A percentile compares a stretch with the other conserved stretches of the same genome.
Conservation (phyloP, 2,329 filamentous ascomycete genomes). For the Trichophyton schoenleinii region DNA sequence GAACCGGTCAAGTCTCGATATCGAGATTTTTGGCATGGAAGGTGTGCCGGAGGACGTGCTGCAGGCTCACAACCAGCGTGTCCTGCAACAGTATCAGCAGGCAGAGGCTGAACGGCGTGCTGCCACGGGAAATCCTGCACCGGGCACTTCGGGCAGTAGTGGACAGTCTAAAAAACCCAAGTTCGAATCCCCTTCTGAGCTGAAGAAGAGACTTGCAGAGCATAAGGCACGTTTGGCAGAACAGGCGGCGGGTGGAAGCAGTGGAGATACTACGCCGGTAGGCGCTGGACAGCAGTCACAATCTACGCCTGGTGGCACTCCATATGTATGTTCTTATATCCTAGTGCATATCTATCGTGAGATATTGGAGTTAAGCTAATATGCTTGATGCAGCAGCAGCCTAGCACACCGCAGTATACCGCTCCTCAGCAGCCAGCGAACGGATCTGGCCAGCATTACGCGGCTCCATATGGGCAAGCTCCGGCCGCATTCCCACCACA, state of each 20-base stretch:
- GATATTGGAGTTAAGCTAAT: slow-evolving; percentile 6
- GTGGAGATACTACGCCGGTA: slow-evolving; percentile 46
- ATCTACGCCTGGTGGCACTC: slow-evolving; percentile 38
- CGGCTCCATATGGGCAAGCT: slow-evolving; percentile 32
- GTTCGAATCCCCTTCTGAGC: slow-evolving; percentile 60
- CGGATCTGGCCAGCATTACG: slow-evolving; percentile 30
- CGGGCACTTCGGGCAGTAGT: slow-evolving; percentile 40
- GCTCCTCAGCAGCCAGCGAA: slow-evolving; percentile 38
- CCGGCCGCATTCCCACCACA: slow-evolving; percentile 19
- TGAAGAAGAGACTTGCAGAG: slow-evolving; percentile 68
- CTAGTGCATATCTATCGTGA: not conserved
- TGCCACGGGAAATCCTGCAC: slow-evolving; percentile 69
- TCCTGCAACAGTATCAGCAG: slow-evolving; percentile 74
- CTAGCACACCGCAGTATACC: slow-evolving; percentile 31
- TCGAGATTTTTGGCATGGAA: slow-evolving; percentile 98
- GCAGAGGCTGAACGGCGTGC: slow-evolving; percentile 71
- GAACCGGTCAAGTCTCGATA: slow-evolving; percentile 70
- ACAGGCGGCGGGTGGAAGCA: slow-evolving; percentile 41
- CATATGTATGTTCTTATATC: slow-evolving; percentile 41
- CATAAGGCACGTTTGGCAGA: slow-evolving; percentile 56
- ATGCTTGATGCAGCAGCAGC: slow-evolving; percentile 15
- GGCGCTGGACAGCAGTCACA: slow-evolving; percentile 28
- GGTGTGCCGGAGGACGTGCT: slow-evolving; percentile 80
- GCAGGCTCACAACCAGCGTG: slow-evolving; percentile 71
- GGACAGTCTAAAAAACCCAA: slow-evolving; percentile 49